Percentiles rank a stretch among this genome's conserved stretches.
Evolutionary conservation across 2,329 filamentous ascomycete genomes (phyloP).

Genomic region (Cladorrhinum sp.): DNA sequence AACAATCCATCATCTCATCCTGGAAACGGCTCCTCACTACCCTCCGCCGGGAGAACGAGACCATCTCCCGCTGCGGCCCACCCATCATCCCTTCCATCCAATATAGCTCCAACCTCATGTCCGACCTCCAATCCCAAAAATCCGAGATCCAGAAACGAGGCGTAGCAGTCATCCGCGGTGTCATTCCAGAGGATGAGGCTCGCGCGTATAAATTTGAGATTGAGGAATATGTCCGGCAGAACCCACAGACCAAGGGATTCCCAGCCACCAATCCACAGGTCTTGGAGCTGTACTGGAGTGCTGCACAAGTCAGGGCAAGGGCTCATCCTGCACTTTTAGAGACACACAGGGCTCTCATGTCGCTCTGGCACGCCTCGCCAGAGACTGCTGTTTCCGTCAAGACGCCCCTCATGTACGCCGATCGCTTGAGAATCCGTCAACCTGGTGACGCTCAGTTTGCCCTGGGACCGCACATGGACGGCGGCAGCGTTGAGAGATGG

Average conservation of each 20-base stretch:
- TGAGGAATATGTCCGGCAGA: conserved; percentile 62
- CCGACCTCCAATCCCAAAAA: conserved; percentile 34
- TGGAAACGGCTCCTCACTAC: conserved; percentile 29
- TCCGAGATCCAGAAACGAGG: conserved; percentile 60
- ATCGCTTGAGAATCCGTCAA: conserved; percentile 67
- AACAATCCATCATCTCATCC: conserved; percentile 40
- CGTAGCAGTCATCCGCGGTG: conserved; percentile 61
- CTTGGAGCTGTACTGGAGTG: conserved; percentile 74
- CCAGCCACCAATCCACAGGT: conserved; percentile 66
- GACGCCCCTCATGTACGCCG: conserved; percentile 65
- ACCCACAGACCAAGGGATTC: conserved; percentile 61
- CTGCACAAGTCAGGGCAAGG: conserved; percentile 65
- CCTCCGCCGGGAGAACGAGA: conserved; percentile 32
- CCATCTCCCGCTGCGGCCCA: conserved; percentile 44
- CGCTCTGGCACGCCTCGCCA: conserved; percentile 56
- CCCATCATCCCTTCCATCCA: conserved; percentile 52
- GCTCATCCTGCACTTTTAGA: conserved; percentile 61
- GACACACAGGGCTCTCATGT: conserved; percentile 61
- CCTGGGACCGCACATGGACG: conserved; percentile 70
- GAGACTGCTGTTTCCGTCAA: conserved; percentile 26
- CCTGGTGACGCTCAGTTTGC: conserved; percentile 70
- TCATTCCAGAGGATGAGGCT: conserved; percentile 61
- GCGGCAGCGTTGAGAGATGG: conserved; percentile 73
- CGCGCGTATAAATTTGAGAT: conserved; percentile 62
- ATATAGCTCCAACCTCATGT: conserved; percentile 41